Evolutionary conservation across 2,329 filamentous ascomycete species (phyloP).

Genomic region (Penicillium frequentans): DNA sequence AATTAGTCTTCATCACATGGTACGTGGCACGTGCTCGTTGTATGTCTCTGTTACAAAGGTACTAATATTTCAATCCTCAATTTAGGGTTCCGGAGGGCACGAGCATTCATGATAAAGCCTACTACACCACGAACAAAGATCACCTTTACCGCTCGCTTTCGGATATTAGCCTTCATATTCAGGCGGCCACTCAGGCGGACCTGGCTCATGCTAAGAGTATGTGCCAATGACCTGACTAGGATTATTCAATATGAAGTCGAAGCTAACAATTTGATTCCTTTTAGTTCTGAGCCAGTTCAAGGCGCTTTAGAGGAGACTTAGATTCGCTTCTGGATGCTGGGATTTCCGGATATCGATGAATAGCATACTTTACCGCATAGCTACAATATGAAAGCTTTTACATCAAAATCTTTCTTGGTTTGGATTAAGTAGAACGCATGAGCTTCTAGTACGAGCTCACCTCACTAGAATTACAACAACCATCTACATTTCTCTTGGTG

Average conservation of each 20-base stretch:
- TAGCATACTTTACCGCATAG: background rate
- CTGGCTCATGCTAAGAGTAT: constrained; percentile 17
- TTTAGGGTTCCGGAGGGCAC: constrained; percentile 18
- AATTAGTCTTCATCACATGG: constrained; percentile 22
- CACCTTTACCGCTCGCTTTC: constrained; percentile 15
- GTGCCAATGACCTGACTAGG: background rate
- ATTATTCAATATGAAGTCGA: background rate
- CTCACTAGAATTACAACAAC: too few species aligned
- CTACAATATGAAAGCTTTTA: background rate
- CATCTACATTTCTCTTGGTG: too few species aligned
- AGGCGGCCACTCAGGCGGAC: constrained; percentile 16
- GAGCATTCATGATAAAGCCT: constrained; percentile 16
- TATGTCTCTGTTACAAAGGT: background rate
- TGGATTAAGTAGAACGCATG: too few species aligned
- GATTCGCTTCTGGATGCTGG: background rate
- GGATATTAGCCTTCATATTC: constrained; percentile 22
- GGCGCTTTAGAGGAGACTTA: constrained; percentile 7
- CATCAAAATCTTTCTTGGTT: too few species aligned
- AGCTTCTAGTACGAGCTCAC: too few species aligned
- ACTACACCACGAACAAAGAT: constrained; percentile 21
- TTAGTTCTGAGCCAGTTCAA: constrained; percentile 20
- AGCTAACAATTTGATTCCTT: background rate
- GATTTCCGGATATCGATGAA: background rate
- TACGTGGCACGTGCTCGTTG: constrained; percentile 3
- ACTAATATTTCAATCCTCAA: constrained; percentile 1